Percentiles rank a stretch among this genome's conserved stretches.
phyloP scores from a whole-genome alignment of 306 rosid genomes.

The Trifolium subterraneum region DNA sequence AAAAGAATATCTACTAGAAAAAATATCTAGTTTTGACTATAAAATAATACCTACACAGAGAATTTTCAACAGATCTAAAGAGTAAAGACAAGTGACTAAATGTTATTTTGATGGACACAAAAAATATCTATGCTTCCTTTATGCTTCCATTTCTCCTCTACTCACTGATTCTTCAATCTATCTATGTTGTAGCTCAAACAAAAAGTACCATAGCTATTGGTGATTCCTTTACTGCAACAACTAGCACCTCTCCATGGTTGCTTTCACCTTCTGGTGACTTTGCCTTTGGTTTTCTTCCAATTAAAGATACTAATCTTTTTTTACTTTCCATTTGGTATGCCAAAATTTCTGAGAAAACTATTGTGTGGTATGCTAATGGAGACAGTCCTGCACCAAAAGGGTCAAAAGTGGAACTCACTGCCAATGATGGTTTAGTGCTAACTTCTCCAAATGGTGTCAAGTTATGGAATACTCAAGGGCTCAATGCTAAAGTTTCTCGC shows the following conservation, averaged over 20 bases:
- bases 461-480: constrained; percentile 35
- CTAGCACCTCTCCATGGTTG: constrained; percentile 47
- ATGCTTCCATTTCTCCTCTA: constrained; percentile 30
- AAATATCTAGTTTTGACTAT: not conserved
- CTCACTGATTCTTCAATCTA: constrained; percentile 36
- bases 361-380: constrained; percentile 60
- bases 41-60: too few relatives aligned
- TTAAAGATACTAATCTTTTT: constrained; percentile 26
- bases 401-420: constrained; percentile 50
- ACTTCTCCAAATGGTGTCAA: constrained; percentile 37
- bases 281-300: constrained; percentile 59
- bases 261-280: constrained; percentile 65
- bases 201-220: constrained; percentile 38
- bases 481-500: constrained; percentile 7
- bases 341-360: constrained; percentile 43
- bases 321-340: constrained; percentile 63
- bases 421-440: constrained; percentile 49
- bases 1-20: not conserved
- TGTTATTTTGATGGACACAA: not conserved
- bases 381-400: constrained; percentile 48
- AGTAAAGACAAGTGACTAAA: too few relatives aligned
- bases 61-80: too few relatives aligned
- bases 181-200: constrained; percentile 45
- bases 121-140: constrained; percentile 23
- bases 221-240: constrained; percentile 40